Conservation (phyloP, 352 stramenopile species). For the Pythium dissimile region DNA sequence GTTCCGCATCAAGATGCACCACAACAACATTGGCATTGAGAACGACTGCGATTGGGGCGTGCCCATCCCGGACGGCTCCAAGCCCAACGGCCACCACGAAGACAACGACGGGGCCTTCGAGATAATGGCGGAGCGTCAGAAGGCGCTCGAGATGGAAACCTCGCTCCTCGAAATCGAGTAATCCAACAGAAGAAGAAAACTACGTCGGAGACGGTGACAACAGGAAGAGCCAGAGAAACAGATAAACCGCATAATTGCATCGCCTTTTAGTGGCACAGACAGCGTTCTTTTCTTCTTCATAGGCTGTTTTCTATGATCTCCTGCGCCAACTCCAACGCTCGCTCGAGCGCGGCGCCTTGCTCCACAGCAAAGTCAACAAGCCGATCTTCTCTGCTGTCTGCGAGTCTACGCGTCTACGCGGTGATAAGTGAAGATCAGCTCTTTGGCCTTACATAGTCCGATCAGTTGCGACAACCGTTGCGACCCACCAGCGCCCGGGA, state of each 20-base stretch:
- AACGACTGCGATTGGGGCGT: slow-evolving; percentile 88
- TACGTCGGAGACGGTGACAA: too few species aligned
- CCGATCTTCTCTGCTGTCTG: slow-evolving; percentile 73
- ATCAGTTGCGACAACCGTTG: slow-evolving; percentile 91
- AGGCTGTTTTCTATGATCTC: slow-evolving; percentile 89
- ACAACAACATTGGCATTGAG: slow-evolving; percentile 90
- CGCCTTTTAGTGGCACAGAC: too few species aligned
- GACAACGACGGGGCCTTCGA: slow-evolving; percentile 4
- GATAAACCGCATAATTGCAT: too few species aligned
- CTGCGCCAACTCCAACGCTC: slow-evolving; percentile 78
- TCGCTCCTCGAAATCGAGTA: slow-evolving; percentile 36
- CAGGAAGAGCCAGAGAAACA: too few species aligned
- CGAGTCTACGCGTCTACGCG: slow-evolving; percentile 76
- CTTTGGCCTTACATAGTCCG: slow-evolving; percentile 90
- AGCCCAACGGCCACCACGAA: slow-evolving; percentile 29
- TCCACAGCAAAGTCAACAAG: slow-evolving; percentile 88
- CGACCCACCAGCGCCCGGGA: slow-evolving; percentile 91
- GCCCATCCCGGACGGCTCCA: slow-evolving; percentile 74
- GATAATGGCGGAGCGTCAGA: slow-evolving; percentile 8
- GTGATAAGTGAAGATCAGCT: slow-evolving; percentile 92
- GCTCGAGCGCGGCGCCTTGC: slow-evolving; percentile 59
- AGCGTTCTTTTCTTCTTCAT: too few species aligned
- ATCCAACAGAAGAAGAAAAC: too few species aligned
- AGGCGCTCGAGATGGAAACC: slow-evolving; percentile 27
- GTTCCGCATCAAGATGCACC: slow-evolving; percentile 89